Conservation (phyloP, 2,329 filamentous ascomycete species). For the Alternaria infectoria region DNA sequence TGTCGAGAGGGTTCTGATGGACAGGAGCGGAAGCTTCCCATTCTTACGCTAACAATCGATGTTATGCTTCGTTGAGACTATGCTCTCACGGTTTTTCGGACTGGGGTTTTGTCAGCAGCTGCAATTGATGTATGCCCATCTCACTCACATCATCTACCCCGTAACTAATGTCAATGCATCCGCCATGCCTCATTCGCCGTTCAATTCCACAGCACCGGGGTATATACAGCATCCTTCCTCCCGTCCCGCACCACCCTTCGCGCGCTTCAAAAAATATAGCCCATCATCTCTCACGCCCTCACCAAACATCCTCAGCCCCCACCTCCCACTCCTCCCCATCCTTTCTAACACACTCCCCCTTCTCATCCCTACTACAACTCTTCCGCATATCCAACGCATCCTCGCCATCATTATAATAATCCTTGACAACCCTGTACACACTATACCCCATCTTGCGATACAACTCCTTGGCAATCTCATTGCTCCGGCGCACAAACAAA, state of each 20-base stretch:
- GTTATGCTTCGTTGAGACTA: not conserved
- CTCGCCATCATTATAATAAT: conserved; percentile 94
- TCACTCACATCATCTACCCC: not conserved
- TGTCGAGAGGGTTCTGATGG: not conserved
- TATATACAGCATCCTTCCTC: not conserved
- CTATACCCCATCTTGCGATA: conserved; percentile 91
- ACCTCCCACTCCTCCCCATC: conserved; percentile 82
- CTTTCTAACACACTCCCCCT: conserved; percentile 75
- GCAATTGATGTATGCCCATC: rapidly evolving
- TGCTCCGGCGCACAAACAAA: conserved; percentile 88
- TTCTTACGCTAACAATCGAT: rapidly evolving
- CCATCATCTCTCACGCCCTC: not conserved
- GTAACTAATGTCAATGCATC: not conserved
- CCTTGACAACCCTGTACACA: conserved; percentile 84
- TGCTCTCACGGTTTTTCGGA: not conserved
- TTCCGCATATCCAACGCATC: conserved; percentile 99
- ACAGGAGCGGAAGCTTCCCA: too few species aligned
- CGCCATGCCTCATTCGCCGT: not conserved
- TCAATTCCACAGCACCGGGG: not conserved
- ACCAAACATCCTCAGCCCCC: conserved; percentile 86
- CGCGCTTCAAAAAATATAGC: not conserved
- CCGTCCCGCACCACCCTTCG: too few species aligned
- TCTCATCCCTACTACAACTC: conserved; percentile 79
- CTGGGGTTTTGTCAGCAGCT: not conserved
- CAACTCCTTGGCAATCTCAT: conserved; percentile 83